Percentiles rank a stretch among this genome's conserved stretches.
Conservation (phyloP, 306 rosid species). For the Glycine tomentella region DNA sequence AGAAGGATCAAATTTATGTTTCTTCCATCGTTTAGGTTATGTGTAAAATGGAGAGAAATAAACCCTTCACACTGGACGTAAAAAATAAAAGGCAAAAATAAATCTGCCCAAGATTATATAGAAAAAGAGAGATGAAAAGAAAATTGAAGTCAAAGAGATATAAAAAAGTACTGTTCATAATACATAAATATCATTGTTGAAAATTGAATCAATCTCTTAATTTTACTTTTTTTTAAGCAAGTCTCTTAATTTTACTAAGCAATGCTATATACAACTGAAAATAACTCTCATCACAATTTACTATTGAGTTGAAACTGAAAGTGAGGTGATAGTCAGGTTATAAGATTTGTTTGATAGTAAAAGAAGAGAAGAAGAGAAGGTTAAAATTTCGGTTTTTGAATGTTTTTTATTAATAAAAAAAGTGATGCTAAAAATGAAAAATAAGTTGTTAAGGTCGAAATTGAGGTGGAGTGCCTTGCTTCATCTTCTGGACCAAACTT, state of each 20-base stretch:
- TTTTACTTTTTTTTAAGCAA: neutral
- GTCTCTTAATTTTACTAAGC: neutral
- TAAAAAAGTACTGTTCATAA: no score
- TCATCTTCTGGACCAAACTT: neutral
- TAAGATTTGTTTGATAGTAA: no score
- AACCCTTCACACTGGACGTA: no score
- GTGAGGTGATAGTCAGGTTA: neutral
- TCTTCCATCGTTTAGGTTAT: no score
- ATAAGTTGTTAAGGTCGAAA: neutral
- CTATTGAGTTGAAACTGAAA: neutral
- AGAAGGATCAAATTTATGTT: no score
- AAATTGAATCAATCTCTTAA: neutral
- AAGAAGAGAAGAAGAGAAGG: no score
- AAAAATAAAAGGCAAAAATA: no score
- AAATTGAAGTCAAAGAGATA: no score
- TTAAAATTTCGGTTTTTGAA: no score
- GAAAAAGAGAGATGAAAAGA: neutral
- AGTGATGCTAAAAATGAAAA: neutral
- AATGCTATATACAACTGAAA: neutral
- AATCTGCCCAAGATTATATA: no score
- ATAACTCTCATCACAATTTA: neutral
- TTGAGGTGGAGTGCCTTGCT: neutral
- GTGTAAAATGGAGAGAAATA: neutral
- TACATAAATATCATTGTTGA: no score
- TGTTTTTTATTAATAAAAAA: no score